phyloP scores from a whole-genome alignment of 2,329 filamentous ascomycete species.

The Xylariaceae sp. region DNA sequence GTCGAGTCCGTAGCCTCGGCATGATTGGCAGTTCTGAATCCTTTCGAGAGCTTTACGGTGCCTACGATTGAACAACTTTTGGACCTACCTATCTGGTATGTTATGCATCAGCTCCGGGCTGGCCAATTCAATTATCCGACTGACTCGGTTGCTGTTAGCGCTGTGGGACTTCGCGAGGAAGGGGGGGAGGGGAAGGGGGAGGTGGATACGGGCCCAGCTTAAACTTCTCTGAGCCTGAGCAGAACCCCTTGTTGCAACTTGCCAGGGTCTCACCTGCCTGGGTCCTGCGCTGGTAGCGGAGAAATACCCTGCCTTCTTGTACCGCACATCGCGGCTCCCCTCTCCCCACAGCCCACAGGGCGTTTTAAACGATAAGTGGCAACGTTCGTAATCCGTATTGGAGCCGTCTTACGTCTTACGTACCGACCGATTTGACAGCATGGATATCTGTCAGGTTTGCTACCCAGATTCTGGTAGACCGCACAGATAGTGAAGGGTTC shows the following conservation, averaged over 20 bases:
- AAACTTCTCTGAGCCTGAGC: background rate
- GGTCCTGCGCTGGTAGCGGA: too few relatives aligned
- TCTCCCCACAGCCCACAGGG: too few relatives aligned
- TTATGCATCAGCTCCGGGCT: background rate
- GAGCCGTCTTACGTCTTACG: too few relatives aligned
- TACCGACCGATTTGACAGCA: too few relatives aligned
- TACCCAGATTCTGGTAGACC: background rate
- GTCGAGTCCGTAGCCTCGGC: background rate
- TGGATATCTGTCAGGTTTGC: background rate
- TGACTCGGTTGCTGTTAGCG: background rate
- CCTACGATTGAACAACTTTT: too few relatives aligned
- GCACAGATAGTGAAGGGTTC: background rate
- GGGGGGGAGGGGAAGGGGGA: background rate
- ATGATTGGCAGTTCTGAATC: background rate
- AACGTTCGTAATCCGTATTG: too few relatives aligned
- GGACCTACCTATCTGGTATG: background rate
- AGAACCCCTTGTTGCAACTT: background rate
- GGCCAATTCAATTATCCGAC: background rate
- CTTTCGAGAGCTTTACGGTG: too few relatives aligned
- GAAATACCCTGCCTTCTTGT: too few relatives aligned
- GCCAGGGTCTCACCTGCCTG: background rate
- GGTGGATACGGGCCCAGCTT: background rate
- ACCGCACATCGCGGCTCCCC: too few relatives aligned
- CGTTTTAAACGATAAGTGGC: background rate
- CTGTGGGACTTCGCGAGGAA: background rate